These are phyloP conservation scores for Cutaneotrichosporon sp. DNA, from an alignment of 1,284 basidiomycete genomes.

Conservation along the genomic window DNA sequence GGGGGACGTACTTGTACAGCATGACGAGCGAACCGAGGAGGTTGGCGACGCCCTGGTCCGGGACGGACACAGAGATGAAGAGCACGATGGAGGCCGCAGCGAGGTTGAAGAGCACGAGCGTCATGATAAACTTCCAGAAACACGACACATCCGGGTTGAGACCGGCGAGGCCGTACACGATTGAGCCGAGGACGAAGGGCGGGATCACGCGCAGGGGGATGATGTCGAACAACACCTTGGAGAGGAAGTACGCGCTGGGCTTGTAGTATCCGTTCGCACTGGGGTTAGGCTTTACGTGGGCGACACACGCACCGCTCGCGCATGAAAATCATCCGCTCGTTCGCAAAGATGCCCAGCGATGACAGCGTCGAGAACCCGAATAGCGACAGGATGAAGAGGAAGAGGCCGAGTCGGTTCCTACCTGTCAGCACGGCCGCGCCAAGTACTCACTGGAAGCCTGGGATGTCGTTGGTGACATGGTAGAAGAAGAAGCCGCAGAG, in stretches of 20 bases:
- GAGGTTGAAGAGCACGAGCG: conserved; percentile 89
- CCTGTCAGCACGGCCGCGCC: neutral
- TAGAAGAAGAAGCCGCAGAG: conserved; percentile 51
- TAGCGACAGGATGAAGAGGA: conserved; percentile 91
- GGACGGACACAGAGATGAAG: conserved; percentile 80
- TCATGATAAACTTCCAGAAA: conserved; percentile 98
- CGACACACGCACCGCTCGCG: conserved; percentile 67
- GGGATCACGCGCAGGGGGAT: conserved; percentile 89
- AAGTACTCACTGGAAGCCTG: conserved; percentile 73
- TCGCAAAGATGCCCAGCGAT: conserved; percentile 84
- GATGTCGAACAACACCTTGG: conserved; percentile 95
- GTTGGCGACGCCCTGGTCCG: conserved; percentile 80
- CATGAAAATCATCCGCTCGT: conserved; percentile 92
- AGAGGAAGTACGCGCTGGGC: conserved; percentile 89
- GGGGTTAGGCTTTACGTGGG: conserved; percentile 5
- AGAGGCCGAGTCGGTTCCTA: conserved; percentile 63
- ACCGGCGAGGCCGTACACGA: conserved; percentile 88
- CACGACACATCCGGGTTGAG: conserved; percentile 79
- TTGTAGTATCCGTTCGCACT: conserved; percentile 96
- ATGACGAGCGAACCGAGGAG: conserved; percentile 90
- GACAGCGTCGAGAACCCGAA: conserved; percentile 96
- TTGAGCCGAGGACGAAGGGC: conserved; percentile 87
- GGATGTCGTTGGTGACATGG: conserved; percentile 70
- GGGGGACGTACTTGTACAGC: conserved; percentile 84
- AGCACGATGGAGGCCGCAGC: conserved; percentile 87